Evolutionary conservation across 2,329 filamentous ascomycete species (phyloP), one percentile per base, ranked within the genome.

Genomic region (Aspergillus brunneoviolaceus): DNA sequence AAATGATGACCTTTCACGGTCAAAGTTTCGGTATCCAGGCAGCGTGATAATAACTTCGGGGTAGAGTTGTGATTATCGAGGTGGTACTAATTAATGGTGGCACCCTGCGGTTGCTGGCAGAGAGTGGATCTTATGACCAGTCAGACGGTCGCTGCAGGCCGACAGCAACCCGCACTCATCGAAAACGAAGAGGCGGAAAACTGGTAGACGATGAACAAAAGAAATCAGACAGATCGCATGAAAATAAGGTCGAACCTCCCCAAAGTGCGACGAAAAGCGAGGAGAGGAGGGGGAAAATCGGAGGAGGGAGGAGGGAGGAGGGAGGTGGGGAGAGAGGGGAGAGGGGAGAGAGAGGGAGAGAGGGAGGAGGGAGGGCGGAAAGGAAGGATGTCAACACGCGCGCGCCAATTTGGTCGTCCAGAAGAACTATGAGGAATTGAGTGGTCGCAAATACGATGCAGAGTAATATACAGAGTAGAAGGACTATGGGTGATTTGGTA

Each of bases 91-190:
- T 35, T 51, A 35, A 21, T 39, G n/a, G 47, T 23, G 35, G 27
- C 21, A 33, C 14, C 12, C 23, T 21, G 48, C n/a, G 25, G 57
- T 51, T 58, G 51, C 42, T 47, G 27, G 23, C 52, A 55, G 57
- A 29, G 35, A 47, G 45, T 49, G 49, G 54, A 55, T 65, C 63
- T 66, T 69, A 74, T 52, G 68, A 71, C 71, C 73, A 72, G 72
- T 73, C 71, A 66, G 63, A 69, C 60, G 64, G 72, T 71, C 70
- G 69, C 67, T 65, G 65, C 62, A 64, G 60, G 65, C 60, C 57
- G 58, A 69, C 55, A 67, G 67, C 58, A 65, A 58, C 62, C 62
- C 67, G 64, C 65, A 66, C 66, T 76, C 74, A 74, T 77, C 65
- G 74, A 76, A 70, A 62, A 68, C 58, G 64, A 59, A 69, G 57